phyloP scores from a whole-genome alignment of 345 rosid species.

The Salix arbutifolia region DNA sequence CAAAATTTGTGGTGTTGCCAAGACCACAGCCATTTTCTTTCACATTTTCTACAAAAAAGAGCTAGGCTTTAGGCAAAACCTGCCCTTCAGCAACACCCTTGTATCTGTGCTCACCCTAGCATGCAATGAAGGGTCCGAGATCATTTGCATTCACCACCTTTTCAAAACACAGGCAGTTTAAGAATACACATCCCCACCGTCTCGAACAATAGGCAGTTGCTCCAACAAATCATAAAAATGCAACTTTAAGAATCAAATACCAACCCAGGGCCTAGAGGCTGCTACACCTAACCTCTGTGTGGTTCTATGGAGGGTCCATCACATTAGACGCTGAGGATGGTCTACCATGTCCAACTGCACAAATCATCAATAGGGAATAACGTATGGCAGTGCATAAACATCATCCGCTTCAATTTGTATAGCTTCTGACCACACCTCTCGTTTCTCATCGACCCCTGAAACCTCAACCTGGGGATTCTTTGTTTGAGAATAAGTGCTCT shows the following conservation, averaged over 20 bases:
- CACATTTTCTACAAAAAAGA: slow-evolving; percentile 24
- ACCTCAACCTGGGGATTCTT: too few relatives aligned
- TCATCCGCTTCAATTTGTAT: too few relatives aligned
- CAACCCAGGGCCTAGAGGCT: slow-evolving; percentile 3
- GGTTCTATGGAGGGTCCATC: not conserved
- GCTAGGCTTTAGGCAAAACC: slow-evolving; percentile 20
- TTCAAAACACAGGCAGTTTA: too few relatives aligned
- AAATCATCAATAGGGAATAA: too few relatives aligned
- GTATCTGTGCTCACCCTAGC: not conserved
- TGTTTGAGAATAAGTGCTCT: too few relatives aligned
- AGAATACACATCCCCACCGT: not conserved
- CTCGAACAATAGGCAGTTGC: not conserved
- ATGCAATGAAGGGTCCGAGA: not conserved
- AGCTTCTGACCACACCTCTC: too few relatives aligned
- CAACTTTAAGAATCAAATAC: slow-evolving; percentile 9
- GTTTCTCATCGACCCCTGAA: too few relatives aligned
- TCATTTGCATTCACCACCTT: not conserved
- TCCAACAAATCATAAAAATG: slow-evolving; percentile 7
- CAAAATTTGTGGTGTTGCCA: slow-evolving; percentile 45
- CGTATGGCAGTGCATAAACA: too few relatives aligned
- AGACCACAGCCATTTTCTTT: slow-evolving; percentile 24
- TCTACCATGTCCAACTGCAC: too few relatives aligned
- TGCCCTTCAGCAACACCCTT: not conserved
- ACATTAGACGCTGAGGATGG: not conserved
- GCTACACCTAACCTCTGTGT: not conserved